Evolutionary conservation across 768 basidiomycete species (phyloP), one percentile per base, ranked within the genome.

Genomic region (Boletus vinaceobasis): DNA sequence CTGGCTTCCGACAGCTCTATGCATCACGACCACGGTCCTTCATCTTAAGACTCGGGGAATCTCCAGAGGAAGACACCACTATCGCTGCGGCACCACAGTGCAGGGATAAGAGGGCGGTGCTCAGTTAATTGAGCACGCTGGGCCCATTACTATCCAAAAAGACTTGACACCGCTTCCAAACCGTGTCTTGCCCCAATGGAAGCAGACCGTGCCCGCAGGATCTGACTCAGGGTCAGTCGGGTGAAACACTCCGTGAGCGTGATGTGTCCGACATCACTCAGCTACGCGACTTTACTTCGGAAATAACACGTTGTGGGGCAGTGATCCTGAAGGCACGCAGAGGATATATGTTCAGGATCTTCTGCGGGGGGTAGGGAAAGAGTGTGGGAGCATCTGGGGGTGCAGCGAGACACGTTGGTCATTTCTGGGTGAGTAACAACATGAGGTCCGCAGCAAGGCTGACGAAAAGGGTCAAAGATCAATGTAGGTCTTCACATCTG

Each of bases 161-260:
- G n/a, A n/a, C 19, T 50, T 52, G n/a, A 62, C 72, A 23, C 95
- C 95, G 0, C 75, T 96, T 5, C 85, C 98, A 37, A n/a, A n/a
- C n/a, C 90, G 93, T 61, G 76, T 99, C 29, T 98, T 7, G 95
- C 95, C 1, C 95, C 97, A 0, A 90, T 97, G 84, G 77, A 93
- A 47, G 83, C 94, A 0, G 85, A 93, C 59, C 82, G 96, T 1
- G 69, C 87, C 13, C 65, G 68, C 67, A 15, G 86, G 84, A 4
- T 77, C 83, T 1, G 64, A n/a, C n/a, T 23, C 23, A 71, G 37
- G 74, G 92, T 92, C 54, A 39, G 66, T 58, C 32, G 3, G 3
- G 35, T 37, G 26, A 43, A 36, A 29, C 11, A 2, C 29, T 29
- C 7, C 7, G 1, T 14, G 1, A 0, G 14, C 37, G 4, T 23